Evolutionary conservation across 306 rosid species (phyloP), one percentile per base, ranked within the genome.

Genomic region (Cicer judaicum): DNA sequence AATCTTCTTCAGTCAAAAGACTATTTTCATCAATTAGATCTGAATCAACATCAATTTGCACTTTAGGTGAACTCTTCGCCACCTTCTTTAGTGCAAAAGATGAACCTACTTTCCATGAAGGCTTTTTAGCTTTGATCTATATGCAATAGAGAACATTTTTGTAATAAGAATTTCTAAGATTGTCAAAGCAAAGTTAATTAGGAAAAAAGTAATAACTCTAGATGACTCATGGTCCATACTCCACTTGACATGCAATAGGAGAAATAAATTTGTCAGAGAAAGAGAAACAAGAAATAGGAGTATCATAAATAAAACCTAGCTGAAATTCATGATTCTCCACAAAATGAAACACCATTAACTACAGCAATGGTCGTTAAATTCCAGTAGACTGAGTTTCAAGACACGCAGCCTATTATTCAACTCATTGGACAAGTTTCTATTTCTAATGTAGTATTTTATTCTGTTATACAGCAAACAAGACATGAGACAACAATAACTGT

Each of bases 21-120:
- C 91, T 91, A 78, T 94, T 97, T 77, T 94, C 99, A 79, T 92
- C 98, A 11, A 94, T 92, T 74, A 94, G 84, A 89, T 94, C 96
- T 1, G 87, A 86, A 73, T 94, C 99, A 57, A 86, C 81, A 82
- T 84, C 89, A 78, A 92, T 81, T 83, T 81, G 93, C 52, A 94
- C 65, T 76, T 82, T 86, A 1, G 86, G 90, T 64, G 85, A 75
- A 77, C 61, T 78, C 84, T 88, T 90, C 70, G 81, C 53, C 46
- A 77, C 79, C 82, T 84, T 88, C 78, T 79, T 90, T 38, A 90
- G 2, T 6, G 92, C 80, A 88, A 92, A 90, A 10, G 96, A 87
- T 7, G 94, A 92, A 64, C 96, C 93, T 76, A 88, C 63, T 85
- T 89, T 88, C 97, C 97, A 92, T 19, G 84, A 82, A 75, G 96